Evolutionary conservation across 2,329 filamentous ascomycete species (phyloP), one percentile per base, ranked within the genome.

Genomic region (Cladorrhinum sp.): DNA sequence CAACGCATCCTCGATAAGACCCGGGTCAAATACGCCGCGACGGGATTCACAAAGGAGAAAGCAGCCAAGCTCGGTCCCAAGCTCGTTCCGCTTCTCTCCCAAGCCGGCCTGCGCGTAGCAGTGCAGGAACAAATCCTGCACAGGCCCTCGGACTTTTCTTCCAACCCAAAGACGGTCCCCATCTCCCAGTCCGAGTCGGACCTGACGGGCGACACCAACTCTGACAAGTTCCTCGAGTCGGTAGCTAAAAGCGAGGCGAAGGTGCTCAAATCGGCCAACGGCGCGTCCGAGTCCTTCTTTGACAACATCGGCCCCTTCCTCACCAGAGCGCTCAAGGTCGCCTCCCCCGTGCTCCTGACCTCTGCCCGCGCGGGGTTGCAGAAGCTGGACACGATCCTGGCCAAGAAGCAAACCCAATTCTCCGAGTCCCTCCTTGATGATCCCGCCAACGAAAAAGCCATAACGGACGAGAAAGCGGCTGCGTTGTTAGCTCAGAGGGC

Each of bases 1-100:
- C 26, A 55, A 1, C 56, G 64, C 7, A 57, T 66, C 1, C 12
- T 66, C n/a, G 23, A 30, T 1, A 59, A 65, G 26, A 65, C 67
- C 50, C 8, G 60, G 9, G n/a, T 48, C 1, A 65, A 54, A 18
- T 70, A 57, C 36, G 21, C 23, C 24, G 49, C 49, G 9, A 26
- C 23, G 24, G 49, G 49, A 18, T 52, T 52, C 18, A 52, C 49
- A 14, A 7, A 23, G 23, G 24, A 57, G 9, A 23, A 57, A 16
- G 55, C 55, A 16, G 46, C 36, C 16, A 57, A 57, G 14, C 36
- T 57, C 3, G 36, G 54, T 9, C n/a, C 54, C 14, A 57, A 24
- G 26, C 14, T 57, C 20, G 54, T 57, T 20, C 54, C 54, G 3
- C 54, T 57, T n/a, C 21, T 57, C 10, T 42, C 30, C 14, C 54